These are phyloP conservation scores for Leucosporidium yakuticum DNA, from an alignment of 768 basidiomycete genomes.

Conservation along the genomic window DNA sequence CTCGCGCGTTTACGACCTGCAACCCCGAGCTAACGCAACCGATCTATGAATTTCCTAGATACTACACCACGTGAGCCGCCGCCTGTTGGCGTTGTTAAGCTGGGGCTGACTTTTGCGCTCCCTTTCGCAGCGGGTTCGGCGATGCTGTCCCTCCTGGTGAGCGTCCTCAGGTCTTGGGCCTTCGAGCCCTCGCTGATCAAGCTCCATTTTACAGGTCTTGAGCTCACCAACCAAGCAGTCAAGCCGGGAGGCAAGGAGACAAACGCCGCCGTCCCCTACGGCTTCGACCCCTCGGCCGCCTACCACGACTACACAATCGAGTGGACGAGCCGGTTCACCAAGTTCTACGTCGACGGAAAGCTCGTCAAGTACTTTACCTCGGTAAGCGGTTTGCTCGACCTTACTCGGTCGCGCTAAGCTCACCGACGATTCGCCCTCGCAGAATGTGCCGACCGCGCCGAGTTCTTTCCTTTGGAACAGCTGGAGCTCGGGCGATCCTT, in stretches of 20 bases:
- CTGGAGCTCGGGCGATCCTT: background rate
- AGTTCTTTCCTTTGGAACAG: background rate
- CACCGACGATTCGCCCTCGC: no score
- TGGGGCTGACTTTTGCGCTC: background rate
- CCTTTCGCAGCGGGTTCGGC: background rate
- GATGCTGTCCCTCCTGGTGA: background rate
- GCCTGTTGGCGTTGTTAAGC: no score
- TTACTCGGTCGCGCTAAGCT: no score
- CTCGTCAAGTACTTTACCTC: background rate
- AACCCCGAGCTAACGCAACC: no score
- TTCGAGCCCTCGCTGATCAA: background rate
- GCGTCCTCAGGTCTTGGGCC: background rate
- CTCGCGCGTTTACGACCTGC: no score
- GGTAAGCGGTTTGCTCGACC: no score
- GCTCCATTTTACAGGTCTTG: background rate
- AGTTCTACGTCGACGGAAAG: conserved; percentile 13
- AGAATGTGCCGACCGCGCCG: background rate
- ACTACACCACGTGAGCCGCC: no score
- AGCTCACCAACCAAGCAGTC: conserved; percentile 15
- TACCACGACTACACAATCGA: conserved; percentile 24
- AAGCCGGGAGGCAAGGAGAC: background rate
- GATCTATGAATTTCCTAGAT: no score
- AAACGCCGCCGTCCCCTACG: conserved; percentile 6
- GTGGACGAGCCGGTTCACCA: conserved; percentile 5
- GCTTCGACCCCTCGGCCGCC: conserved; percentile 15